Base-by-base conservation (phyloP, 1,139 yeast genomes). In the Yamadazyma pseudoaaseri region DNA sequence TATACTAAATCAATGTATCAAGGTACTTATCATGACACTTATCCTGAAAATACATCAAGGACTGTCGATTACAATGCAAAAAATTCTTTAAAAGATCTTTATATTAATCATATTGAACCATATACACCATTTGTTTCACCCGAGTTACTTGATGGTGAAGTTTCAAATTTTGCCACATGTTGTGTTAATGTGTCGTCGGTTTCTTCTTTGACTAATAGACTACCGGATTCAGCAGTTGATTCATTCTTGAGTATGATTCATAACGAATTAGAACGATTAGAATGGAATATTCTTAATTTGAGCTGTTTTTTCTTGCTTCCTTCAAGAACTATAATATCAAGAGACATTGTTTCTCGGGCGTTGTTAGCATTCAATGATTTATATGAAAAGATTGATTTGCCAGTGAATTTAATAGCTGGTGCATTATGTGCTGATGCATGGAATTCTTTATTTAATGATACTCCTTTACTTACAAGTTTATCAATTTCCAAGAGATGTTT, bases 391-490 rank as follows among this genome's bases (percentile, higher is more conserved):
- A 16, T 26, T 9, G 21, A 31, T 2, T 16, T 50, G 3, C 42
- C 52, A 1, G 31, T 34, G 2, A 41, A 44, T 25, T 33, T 52
- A 15, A 20, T 49, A 9, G 37, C 49, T 9, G 57, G 48, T 2
- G 56, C 51, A 1, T 22, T 49, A 14, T 43, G 51, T 26, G 47
- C 43, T 15, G 57, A 52, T 37, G 48, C 54, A 8, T 52, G 48
- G 48, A 31, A 35, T 27, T 32, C 52, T 3, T 32, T 52, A 18
- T 42, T 51, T 16, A 34, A 25, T 16, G 46, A 44, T n/a, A 10
- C 32, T 1, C 33, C 37, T 3, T 35, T 52, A n/a, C 29, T 43
- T 2, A 48, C 51, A 6, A 35, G 42, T 24, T 34, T 38, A 7
- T 28, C 41, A 1, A 35, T 46, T 5, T 36, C 39, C 6, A 16